Percentiles rank a stretch among this genome's conserved stretches.
These are phyloP conservation scores for Lodderomyces pseudojiufengensis DNA, from an alignment of 1,139 yeast species.

Conservation along the genomic window DNA sequence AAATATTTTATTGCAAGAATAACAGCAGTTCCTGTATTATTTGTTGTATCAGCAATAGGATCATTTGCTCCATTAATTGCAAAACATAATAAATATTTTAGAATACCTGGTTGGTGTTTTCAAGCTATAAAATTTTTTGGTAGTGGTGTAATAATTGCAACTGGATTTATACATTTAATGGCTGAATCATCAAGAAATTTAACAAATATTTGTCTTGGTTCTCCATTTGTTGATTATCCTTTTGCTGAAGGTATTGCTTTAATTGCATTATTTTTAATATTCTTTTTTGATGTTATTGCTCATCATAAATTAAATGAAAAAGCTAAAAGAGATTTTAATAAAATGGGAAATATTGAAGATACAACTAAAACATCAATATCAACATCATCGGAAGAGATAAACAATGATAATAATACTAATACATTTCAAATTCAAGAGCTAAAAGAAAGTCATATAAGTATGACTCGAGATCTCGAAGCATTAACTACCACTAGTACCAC, in stretches of 20 bases:
- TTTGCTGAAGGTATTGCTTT: slow-evolving; percentile 35
- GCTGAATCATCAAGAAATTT: slow-evolving; percentile 27
- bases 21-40: slow-evolving; percentile 28
- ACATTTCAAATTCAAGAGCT: too few relatives aligned
- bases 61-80: slow-evolving; percentile 31
- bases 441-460: too few relatives aligned
- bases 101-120: slow-evolving; percentile 26
- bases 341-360: too few relatives aligned
- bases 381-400: too few relatives aligned
- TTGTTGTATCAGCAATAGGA: slow-evolving; percentile 30
- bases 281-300: slow-evolving; percentile 27
- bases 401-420: too few relatives aligned
- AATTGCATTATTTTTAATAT: slow-evolving; percentile 30
- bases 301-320: slow-evolving; percentile 19
- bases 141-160: slow-evolving; percentile 34
- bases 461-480: too few relatives aligned
- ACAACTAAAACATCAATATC: too few relatives aligned
- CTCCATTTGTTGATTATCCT: slow-evolving; percentile 27
- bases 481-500: too few relatives aligned
- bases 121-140: slow-evolving; percentile 28
- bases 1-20: slow-evolving; percentile 23
- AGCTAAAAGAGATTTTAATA: slow-evolving; percentile 9
- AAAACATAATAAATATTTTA: slow-evolving; percentile 17
- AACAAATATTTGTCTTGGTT: slow-evolving; percentile 28
- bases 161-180: slow-evolving; percentile 33